Base-by-base conservation (phyloP, 192 early-diverging fungal genomes). In the Coemansia sp. region DNA sequence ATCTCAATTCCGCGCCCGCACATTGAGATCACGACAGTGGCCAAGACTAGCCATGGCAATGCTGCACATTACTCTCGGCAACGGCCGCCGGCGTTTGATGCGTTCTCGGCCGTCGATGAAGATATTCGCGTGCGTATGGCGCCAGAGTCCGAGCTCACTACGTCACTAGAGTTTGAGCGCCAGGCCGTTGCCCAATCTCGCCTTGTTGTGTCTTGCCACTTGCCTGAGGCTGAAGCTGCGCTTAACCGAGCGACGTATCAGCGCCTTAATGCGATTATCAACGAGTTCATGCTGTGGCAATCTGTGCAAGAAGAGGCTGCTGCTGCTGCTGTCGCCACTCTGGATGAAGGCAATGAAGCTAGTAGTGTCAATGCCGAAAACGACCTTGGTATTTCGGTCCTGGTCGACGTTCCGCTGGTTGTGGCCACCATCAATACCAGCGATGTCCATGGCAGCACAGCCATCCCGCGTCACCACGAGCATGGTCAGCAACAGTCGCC, bases 271-370 rank as follows among this genome's bases (percentile, higher is more conserved):
- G 76, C 76, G 13, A 64, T 84, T 11, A 67, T 84, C 44, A 84
- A 84, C 50, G 76, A 84, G 32, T 84, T 84, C 68, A 44, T 79
- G 73, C 63, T 84, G 52, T 84, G 82, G 82, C 82, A 84, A 62
- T 73, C 82, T 17, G 49, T 79, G 5, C 77, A 79, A 37, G 76
- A 78, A 49, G 74, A 84, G n/a, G 59, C 30, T 19, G 21, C 61
- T 13, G 21, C 50, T 35, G 63, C 61, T 13, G 21, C 50, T 26
- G 26, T 26, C 26, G 58, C 17, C 19, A n/a, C 21, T 16, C 32
- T 44, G 30, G 47, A 13, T 14, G 38, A 33, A 37, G 40, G 11
- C 8, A 58, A 46, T 30, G n/a, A 6, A 1, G 19, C 14, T 17
- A 21, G 26, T n/a, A 11, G 37, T 13, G 28, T 63, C 26, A 26